Evolutionary conservation across 164 flowering plant genomes (phyloP), one percentile per base, ranked within the genome.

Genomic region (Macadamia integrifolia): DNA sequence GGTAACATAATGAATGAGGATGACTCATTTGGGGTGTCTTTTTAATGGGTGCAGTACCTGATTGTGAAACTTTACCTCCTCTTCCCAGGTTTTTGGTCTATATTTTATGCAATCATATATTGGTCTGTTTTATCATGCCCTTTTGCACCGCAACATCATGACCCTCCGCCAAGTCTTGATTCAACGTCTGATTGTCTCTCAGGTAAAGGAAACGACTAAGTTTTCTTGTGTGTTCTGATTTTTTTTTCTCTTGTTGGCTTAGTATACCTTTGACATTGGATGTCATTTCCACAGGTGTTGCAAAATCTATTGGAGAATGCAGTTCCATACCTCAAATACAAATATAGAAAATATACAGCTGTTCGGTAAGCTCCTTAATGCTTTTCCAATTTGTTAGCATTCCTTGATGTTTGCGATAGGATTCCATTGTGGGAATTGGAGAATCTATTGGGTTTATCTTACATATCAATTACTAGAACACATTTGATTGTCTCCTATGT

Each of bases 101-200:
- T 94, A 91, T 65, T 94, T 94, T 71, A 88, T 94, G 97, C 98
- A 94, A 74, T 77, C 98, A 64, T 91, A 90, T 71, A 90, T 94
- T 58, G 97, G 96, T 28, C 50, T 90, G 58, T 91, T 94, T 81
- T 92, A 91, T 75, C 98, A 91, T 75, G 91, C 91, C 48, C 77
- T 91, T 71, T 60, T 87, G 61, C 93, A 94, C 72, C 92, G 93
- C 46, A 86, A 91, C 76, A 78, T 91, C 69, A 72, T 6, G 69
- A 86, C 93, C 9, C 94, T 94, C 75, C 96, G 91, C 49, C 84
- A 85, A 84, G 82, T 94, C 64, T 73, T 94, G 71, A 80, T 87
- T 73, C 97, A 90, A 72, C 95, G 97, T 17, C 75, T 94, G 48
- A 84, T 91, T 71, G 80, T 87, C 28, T 90, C 92, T 63, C 86